Evolutionary conservation across 768 basidiomycete genomes (phyloP).

Genomic region (Glaciozyma martinii): DNA sequence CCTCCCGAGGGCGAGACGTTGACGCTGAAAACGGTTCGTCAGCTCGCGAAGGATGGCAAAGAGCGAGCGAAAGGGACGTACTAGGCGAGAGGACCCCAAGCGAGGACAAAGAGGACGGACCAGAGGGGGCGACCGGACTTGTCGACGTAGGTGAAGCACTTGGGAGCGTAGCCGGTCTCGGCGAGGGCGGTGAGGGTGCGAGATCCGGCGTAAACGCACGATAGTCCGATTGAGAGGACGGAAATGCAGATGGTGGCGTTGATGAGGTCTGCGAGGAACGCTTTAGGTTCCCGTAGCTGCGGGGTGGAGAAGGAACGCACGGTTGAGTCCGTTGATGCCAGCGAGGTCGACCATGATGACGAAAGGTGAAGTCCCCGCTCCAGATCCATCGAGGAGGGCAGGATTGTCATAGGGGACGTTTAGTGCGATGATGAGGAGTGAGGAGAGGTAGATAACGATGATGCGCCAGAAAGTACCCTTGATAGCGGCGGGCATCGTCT

Average conservation of each 20-base stretch:
- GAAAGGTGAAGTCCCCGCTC: conserved; percentile 42
- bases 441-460: conserved; percentile 53
- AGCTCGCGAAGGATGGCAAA: neutral
- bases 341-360: conserved; percentile 41
- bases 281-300: too few species aligned
- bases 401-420: conserved; percentile 44
- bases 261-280: conserved; percentile 19
- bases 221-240: conserved; percentile 50
- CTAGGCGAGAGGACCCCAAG: conserved; percentile 22
- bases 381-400: conserved; percentile 40
- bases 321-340: conserved; percentile 30
- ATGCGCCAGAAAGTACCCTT: conserved; percentile 83
- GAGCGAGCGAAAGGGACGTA: neutral
- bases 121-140: conserved; percentile 54
- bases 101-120: conserved; percentile 43
- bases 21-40: conserved; percentile 30
- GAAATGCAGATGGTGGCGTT: conserved; percentile 52
- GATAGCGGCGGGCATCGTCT: conserved; percentile 78
- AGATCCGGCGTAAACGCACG: conserved; percentile 59
- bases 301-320: too few species aligned
- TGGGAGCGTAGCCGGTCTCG: conserved; percentile 56
- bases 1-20: conserved; percentile 49
- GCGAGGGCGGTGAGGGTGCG: conserved; percentile 57
- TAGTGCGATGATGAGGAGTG: conserved; percentile 41
- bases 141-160: conserved; percentile 57